These are phyloP conservation scores for Kappamyces sp. DNA, from an alignment of 192 early-diverging fungal species.

Conservation along the genomic window DNA sequence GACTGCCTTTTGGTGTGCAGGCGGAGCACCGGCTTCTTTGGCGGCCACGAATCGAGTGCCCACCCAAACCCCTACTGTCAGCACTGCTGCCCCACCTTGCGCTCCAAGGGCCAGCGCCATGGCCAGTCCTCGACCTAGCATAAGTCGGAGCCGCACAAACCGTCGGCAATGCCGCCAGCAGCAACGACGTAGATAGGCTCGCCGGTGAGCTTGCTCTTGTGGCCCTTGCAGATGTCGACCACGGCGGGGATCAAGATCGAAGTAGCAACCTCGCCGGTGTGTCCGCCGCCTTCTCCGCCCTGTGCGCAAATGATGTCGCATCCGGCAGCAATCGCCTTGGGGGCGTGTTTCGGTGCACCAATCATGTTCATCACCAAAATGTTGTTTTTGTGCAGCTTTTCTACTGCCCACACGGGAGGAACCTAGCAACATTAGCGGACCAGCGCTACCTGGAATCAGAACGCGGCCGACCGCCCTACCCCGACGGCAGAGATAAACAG, in stretches of 20 bases:
- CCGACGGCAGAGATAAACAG: slow-evolving; percentile 43
- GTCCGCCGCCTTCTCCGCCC: slow-evolving; percentile 43
- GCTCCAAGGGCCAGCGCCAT: slow-evolving; percentile 38
- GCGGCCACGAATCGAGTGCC: slow-evolving; percentile 41
- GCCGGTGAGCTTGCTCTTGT: slow-evolving; percentile 29
- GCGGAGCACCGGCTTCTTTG: slow-evolving; percentile 38
- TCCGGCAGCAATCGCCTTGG: slow-evolving; percentile 35
- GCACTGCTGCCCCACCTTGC: slow-evolving; percentile 6
- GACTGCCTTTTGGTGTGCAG: slow-evolving; percentile 34
- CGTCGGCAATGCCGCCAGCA: slow-evolving; percentile 43
- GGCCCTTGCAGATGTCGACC: slow-evolving; percentile 37
- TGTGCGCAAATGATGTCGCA: slow-evolving; percentile 43
- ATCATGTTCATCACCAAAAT: slow-evolving; percentile 49
- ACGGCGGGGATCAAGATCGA: slow-evolving; percentile 38
- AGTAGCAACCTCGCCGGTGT: slow-evolving; percentile 33
- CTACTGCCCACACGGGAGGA: slow-evolving; percentile 38
- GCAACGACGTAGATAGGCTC: slow-evolving; percentile 36
- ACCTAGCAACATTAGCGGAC: not conserved
- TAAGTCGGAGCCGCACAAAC: too few species aligned
- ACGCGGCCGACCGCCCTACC: not conserved
- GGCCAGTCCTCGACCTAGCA: slow-evolving; percentile 27
- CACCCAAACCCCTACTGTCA: slow-evolving; percentile 29
- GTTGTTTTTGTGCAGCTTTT: slow-evolving; percentile 37
- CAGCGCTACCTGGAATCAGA: too few species aligned
- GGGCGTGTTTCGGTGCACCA: slow-evolving; percentile 39